Conservation (phyloP, 257 asterid species). For the Fraxinus cuspidata region DNA sequence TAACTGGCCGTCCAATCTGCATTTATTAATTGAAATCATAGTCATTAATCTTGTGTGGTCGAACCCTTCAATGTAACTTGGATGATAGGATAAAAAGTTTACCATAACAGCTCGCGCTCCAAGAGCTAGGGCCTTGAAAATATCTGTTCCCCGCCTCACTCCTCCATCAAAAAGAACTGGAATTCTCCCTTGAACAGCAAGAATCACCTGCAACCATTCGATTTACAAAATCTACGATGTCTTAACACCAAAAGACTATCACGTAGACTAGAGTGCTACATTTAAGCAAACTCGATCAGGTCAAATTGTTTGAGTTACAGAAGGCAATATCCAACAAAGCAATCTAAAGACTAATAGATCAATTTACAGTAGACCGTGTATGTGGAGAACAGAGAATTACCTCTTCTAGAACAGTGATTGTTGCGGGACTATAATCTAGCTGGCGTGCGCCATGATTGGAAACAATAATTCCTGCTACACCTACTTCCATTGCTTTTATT, state of each 20-base stretch:
- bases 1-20: slow-evolving; percentile 62
- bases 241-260: not conserved
- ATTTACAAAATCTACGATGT: not conserved
- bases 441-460: slow-evolving; percentile 78
- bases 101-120: slow-evolving; percentile 73
- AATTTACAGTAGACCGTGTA: not conserved
- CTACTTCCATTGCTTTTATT: slow-evolving; percentile 55
- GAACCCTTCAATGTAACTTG: not conserved
- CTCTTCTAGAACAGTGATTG: slow-evolving; percentile 71
- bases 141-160: slow-evolving; percentile 66
- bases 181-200: slow-evolving; percentile 58
- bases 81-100: not conserved
- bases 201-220: slow-evolving; percentile 44
- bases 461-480: slow-evolving; percentile 55
- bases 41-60: not conserved
- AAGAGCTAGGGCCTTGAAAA: slow-evolving; percentile 73
- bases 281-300: not conserved
- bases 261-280: not conserved
- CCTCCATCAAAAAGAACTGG: slow-evolving; percentile 71
- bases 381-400: slow-evolving; percentile 21
- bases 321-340: not conserved
- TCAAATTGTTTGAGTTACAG: not conserved
- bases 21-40: not conserved
- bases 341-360: not conserved
- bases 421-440: slow-evolving; percentile 60